Evolutionary conservation across 352 stramenopile species (phyloP).

Genomic region (Phytophthora brassicae): DNA sequence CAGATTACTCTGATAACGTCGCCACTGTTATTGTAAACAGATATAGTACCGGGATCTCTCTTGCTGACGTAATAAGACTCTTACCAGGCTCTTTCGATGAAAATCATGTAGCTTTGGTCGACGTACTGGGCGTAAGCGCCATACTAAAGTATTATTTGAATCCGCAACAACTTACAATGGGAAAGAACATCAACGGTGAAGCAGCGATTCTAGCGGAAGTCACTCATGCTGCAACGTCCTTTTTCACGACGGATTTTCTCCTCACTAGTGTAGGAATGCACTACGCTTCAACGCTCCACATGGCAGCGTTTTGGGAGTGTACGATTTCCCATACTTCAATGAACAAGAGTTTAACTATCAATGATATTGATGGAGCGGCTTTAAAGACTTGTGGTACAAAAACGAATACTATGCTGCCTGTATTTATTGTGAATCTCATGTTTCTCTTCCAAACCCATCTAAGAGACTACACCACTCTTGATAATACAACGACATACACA

Average conservation of each 20-base stretch:
- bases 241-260: slow-evolving; percentile 37
- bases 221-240: slow-evolving; percentile 28
- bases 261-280: slow-evolving; percentile 40
- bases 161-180: slow-evolving; percentile 38
- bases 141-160: slow-evolving; percentile 29
- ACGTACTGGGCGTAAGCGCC: slow-evolving; percentile 29
- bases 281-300: slow-evolving; percentile 27
- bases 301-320: slow-evolving; percentile 48
- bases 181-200: slow-evolving; percentile 41
- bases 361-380: slow-evolving; percentile 19
- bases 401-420: slow-evolving; percentile 21
- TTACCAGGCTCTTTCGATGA: slow-evolving; percentile 27
- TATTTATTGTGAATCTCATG: slow-evolving; percentile 41
- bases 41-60: slow-evolving; percentile 33
- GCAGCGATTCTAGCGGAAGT: slow-evolving; percentile 41
- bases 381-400: slow-evolving; percentile 33
- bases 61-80: slow-evolving; percentile 24
- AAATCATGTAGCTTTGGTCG: slow-evolving; percentile 33
- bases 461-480: slow-evolving; percentile 41
- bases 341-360: slow-evolving; percentile 31
- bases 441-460: slow-evolving; percentile 40
- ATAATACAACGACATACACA: slow-evolving; percentile 41
- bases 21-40: slow-evolving; percentile 25
- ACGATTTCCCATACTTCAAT: slow-evolving; percentile 43
- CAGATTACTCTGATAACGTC: slow-evolving; percentile 28